Conservation (phyloP, 805 yeast species). For the Metschnikowia lachancei region DNA sequence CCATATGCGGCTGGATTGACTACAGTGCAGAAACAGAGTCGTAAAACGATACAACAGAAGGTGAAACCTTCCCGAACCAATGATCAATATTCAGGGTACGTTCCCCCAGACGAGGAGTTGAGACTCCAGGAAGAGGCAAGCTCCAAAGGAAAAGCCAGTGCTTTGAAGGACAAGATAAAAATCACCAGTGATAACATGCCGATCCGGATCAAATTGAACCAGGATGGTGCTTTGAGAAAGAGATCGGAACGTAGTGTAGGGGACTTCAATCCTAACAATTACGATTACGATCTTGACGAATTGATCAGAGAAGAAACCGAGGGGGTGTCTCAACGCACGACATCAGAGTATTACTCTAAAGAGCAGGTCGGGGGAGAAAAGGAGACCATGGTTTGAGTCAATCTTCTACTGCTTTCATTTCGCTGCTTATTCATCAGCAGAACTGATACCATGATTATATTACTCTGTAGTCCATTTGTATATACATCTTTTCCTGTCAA, state of each 20-base stretch:
- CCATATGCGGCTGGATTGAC: conserved; percentile 55
- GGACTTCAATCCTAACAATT: conserved; percentile 40
- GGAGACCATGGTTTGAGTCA: conserved; percentile 19
- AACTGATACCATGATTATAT: background rate
- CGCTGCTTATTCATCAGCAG: too few species aligned
- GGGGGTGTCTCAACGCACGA: conserved; percentile 17
- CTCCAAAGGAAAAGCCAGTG: conserved; percentile 17
- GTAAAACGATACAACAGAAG: conserved; percentile 8
- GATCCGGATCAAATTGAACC: conserved; percentile 30
- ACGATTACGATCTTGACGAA: conserved; percentile 45
- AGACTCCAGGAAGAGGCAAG: conserved; percentile 15
- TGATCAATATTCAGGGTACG: conserved; percentile 30
- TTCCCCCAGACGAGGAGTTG: conserved; percentile 40
- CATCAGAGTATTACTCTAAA: conserved; percentile 12
- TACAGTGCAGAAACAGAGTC: conserved; percentile 33
- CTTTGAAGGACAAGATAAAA: conserved; percentile 29
- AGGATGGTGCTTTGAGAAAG: conserved; percentile 25
- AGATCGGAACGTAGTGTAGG: conserved; percentile 35
- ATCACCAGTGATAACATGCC: conserved; percentile 40
- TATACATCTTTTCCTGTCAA: conserved; percentile 1
- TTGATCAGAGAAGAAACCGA: conserved; percentile 38
- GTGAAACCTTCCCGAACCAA: conserved; percentile 5
- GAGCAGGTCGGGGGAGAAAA: conserved; percentile 17
- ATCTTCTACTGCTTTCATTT: too few species aligned
- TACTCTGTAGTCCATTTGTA: background rate